Evolutionary conservation across 2,329 filamentous ascomycete genomes (phyloP).

Genomic region (Neofusicoccum laricinum): DNA sequence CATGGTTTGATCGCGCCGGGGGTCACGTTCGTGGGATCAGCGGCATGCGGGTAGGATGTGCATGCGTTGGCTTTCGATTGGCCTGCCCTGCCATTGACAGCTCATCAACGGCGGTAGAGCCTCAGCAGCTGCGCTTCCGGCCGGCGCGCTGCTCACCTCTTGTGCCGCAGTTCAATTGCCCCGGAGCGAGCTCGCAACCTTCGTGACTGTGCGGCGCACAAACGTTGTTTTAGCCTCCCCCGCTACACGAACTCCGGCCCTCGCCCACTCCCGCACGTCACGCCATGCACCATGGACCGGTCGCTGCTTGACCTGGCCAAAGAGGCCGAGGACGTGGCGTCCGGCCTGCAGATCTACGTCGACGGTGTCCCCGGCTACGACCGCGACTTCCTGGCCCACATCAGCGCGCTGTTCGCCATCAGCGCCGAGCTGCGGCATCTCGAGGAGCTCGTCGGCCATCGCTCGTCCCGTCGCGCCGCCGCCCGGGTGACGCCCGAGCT

Average conservation of each 20-base stretch:
- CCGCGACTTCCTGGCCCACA: conserved; percentile 52
- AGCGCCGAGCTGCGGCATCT: conserved; percentile 50
- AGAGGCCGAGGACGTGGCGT: conserved; percentile 53
- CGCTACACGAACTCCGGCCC: conserved; percentile 12
- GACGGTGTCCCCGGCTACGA: conserved; percentile 50
- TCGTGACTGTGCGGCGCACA: neutral
- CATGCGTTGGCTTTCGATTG: conserved; percentile 11
- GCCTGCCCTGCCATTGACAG: conserved; percentile 14
- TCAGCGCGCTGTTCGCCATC: conserved; percentile 55
- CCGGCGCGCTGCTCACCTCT: neutral
- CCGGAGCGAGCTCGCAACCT: conserved; percentile 1
- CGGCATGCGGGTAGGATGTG: conserved; percentile 10
- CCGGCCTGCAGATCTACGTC: conserved; percentile 50
- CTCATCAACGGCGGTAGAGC: conserved; percentile 13
- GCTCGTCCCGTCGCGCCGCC: conserved; percentile 29
- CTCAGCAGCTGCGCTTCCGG: conserved; percentile 1
- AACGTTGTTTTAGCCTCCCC: conserved; percentile 4
- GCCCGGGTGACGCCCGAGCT: conserved; percentile 19
- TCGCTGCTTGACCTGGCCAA: conserved; percentile 42
- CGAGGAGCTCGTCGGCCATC: conserved; percentile 42
- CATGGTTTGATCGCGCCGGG: neutral
- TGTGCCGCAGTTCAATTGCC: conserved; percentile 6
- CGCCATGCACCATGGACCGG: conserved; percentile 36
- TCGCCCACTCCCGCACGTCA: conserved; percentile 20
- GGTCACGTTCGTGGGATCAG: conserved; percentile 13